Base-by-base conservation (phyloP, 108 stramenopile species). In the Discostella pseudostelligera region DNA sequence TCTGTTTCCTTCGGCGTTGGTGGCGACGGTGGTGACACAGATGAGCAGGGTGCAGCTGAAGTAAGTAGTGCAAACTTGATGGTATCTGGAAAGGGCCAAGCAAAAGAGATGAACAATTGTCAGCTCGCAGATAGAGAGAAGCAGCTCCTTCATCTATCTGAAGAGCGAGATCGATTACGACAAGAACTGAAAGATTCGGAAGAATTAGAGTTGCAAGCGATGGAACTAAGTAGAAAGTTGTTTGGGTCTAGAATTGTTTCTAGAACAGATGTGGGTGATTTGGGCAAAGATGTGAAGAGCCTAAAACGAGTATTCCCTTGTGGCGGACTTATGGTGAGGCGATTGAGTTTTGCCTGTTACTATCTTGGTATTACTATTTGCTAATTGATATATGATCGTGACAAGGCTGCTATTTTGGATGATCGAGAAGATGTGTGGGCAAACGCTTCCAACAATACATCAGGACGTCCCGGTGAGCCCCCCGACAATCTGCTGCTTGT, bases 361-460 rank as follows among this genome's bases (percentile, higher is more conserved):
- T 3, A 13, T 16, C 13, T 65, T 16, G 19, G 13, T 6, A 28
- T 36, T 42, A 19, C 22, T 50, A 47, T 49, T 58, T 24, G 56
- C 21, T 12, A 16, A 22, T 25, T 0, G 3, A 35, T 49, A 10
- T 8, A 48, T 29, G 1, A 24, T 32, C 21, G 13, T 56, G n/a
- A 26, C 26, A 57, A 71, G 70, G 83, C 88, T 49, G 89, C 82
- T 1, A 89, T 94, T 43, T 65, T 94, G 14, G 93, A 94, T 61
- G 93, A 94, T 69, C 74, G 93, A 16, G 93, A 94, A 79, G 93
- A 94, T 76, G 93, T 94, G 3, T 94, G 93, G 93, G 93, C 93
- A 50, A 91, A 91, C 57, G 89, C 89, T 0, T 57, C 70, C 19
- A 81, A 89, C 48, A 92, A 88, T 65, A 62, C 17, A 35, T 70